A percentile compares a stretch with the other conserved stretches of the same genome.
Evolutionary conservation across 306 rosid genomes (phyloP).

Genomic region (Cucurbita moschata): DNA sequence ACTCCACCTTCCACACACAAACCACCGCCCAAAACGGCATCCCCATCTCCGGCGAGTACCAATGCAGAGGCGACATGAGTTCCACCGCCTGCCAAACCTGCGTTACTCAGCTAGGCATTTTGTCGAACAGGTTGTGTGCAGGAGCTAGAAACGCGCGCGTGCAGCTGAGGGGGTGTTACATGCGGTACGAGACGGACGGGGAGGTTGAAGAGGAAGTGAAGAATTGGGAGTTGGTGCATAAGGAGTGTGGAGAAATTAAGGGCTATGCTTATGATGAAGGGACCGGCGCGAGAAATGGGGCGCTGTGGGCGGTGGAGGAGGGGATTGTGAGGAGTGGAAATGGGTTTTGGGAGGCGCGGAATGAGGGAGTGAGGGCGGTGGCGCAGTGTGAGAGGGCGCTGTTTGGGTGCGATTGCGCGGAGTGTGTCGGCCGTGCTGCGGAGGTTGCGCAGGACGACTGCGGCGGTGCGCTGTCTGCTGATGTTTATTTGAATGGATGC

Average conservation of each 20-base stretch:
- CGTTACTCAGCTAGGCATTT: conserved; percentile 20
- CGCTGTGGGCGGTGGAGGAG: conserved; percentile 26
- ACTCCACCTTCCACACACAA: conserved; percentile 39
- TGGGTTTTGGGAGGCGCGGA: conserved; percentile 20
- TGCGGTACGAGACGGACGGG: conserved; percentile 23
- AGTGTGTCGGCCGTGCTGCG: conserved; percentile 42
- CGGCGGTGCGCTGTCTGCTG: conserved; percentile 22
- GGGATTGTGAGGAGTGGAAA: conserved; percentile 18
- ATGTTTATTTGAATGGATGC: conserved; percentile 48
- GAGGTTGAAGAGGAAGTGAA: background rate
- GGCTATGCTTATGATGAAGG: background rate
- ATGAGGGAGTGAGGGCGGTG: conserved; percentile 28
- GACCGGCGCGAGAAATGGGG: conserved; percentile 23
- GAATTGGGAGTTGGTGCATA: conserved; percentile 15
- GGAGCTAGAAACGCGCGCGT: conserved; percentile 33
- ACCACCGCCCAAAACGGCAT: background rate
- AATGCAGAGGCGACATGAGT: conserved; percentile 42
- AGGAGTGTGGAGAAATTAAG: conserved; percentile 24
- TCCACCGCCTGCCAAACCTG: conserved; percentile 38
- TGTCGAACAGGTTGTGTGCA: conserved; percentile 30
- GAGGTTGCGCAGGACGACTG: conserved; percentile 37
- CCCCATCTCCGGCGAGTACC: conserved; percentile 38
- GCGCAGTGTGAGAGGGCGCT: conserved; percentile 53
- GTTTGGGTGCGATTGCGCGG: conserved; percentile 38
- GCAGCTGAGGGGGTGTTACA: conserved; percentile 52